Evolutionary conservation across 2,329 filamentous ascomycete genomes (phyloP).

Genomic region (Iodosphaeria phyllophila): DNA sequence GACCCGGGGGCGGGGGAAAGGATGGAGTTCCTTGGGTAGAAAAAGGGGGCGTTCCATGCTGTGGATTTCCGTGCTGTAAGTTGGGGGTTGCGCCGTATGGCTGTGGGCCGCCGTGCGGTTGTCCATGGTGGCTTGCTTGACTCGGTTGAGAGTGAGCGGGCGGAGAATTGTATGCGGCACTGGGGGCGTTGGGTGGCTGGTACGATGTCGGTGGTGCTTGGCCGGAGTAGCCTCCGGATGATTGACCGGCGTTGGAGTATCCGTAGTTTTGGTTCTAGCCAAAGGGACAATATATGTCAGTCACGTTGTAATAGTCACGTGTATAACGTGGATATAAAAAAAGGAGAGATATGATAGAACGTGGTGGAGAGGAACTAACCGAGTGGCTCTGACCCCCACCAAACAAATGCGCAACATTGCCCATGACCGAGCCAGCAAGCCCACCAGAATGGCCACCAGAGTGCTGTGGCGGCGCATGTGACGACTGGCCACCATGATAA

Average conservation of each 20-base stretch:
- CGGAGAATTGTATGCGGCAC: constrained; percentile 12
- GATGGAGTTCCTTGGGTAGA: constrained; percentile 8
- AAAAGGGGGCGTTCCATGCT: constrained; percentile 4
- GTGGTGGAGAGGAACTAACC: no score
- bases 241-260: constrained; percentile 33
- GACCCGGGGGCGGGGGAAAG: constrained; percentile 8
- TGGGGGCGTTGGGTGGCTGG: constrained; percentile 19
- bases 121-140: constrained; percentile 4
- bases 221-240: constrained; percentile 38
- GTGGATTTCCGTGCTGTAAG: constrained; percentile 6
- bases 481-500: constrained; percentile 28
- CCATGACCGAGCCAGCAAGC: constrained; percentile 33
- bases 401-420: constrained; percentile 32
- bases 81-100: constrained; percentile 3
- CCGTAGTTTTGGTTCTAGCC: constrained; percentile 39
- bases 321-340: neutral
- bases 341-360: constrained; percentile 14
- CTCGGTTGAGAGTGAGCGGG: constrained; percentile 9
- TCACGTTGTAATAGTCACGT: neutral
- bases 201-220: constrained; percentile 44
- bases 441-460: constrained; percentile 28
- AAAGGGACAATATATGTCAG: constrained; percentile 9
- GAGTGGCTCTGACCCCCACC: constrained; percentile 24
- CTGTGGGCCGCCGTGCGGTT: constrained; percentile 5
- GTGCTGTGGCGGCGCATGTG: constrained; percentile 16